A percentile compares a stretch with the other conserved stretches of the same genome.
These are phyloP conservation scores for Moesziomyces sp. DNA, from an alignment of 1,284 basidiomycete genomes.

Conservation along the genomic window DNA sequence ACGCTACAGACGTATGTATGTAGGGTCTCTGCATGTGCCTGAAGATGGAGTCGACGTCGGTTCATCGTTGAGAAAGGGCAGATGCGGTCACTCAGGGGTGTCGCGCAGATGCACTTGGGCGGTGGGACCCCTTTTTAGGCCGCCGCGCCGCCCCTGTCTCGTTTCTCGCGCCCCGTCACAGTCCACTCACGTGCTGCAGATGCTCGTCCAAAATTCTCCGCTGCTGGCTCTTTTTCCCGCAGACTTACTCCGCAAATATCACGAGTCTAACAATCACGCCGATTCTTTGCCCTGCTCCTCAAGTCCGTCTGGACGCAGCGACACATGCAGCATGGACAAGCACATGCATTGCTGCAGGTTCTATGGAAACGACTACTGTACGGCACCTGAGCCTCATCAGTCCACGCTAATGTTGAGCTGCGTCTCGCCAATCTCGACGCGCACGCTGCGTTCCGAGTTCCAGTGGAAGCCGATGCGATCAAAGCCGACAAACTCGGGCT, in stretches of 20 bases:
- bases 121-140: background rate
- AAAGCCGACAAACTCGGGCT: slow-evolving; percentile 33
- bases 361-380: background rate
- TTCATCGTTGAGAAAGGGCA: too few relatives aligned
- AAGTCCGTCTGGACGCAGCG: too few relatives aligned
- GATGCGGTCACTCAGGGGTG: slow-evolving; percentile 7
- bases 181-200: background rate
- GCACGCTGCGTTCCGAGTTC: slow-evolving; percentile 55
- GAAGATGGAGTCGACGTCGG: too few relatives aligned
- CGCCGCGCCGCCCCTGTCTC: slow-evolving; percentile 3
- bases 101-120: slow-evolving; percentile 2
- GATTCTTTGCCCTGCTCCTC: too few relatives aligned
- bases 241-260: background rate
- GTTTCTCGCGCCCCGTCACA: background rate
- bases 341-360: background rate
- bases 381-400: background rate
- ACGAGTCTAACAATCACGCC: background rate
- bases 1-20: too few relatives aligned
- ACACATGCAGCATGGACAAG: too few relatives aligned
- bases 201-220: background rate
- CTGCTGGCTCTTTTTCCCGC: background rate
- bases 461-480: slow-evolving; percentile 55
- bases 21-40: too few relatives aligned
- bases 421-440: slow-evolving; percentile 55
- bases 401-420: slow-evolving; percentile 58